Evolutionary conservation across 2,329 filamentous ascomycete species (phyloP), one percentile per base, ranked within the genome.

Genomic region (Elsinoe ampelina): DNA sequence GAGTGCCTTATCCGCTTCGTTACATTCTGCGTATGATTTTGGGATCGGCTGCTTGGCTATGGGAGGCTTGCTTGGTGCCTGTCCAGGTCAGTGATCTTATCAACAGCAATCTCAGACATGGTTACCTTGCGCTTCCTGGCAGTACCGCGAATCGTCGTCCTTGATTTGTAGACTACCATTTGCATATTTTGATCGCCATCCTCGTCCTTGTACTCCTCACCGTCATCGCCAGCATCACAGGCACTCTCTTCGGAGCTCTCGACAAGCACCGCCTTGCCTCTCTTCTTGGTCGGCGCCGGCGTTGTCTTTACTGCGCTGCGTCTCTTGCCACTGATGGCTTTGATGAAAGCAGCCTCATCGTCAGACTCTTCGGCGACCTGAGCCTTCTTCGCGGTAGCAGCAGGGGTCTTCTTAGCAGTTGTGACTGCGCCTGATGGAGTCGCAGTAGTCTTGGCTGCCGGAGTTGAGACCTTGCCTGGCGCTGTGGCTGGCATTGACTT

Each of bases 1-100:
- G 26, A 70, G 59, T 26, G 61, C 58, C 34, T 63, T 62, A 58
- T 70, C 68, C 2, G 61, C 61, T 8, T 62, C 60, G 34, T 60
- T 58, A 59, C 66, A 67, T 26, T 68, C 66, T 3, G 65, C 64
- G 38, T 63, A 62, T 12, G 55, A 60, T 36, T 59, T 58, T 1
- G 63, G 61, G 17, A 68, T 58, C 10, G 56, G 19, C 75, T 58
- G 57, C 39, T 42, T 55, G 19, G 42, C 54, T 1, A 56, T 15
- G 13, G 19, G n/a, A 5, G 54, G 22, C 38, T 47, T 32, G 15
- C 43, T 45, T 7, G 38, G 52, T 13, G 52, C 26, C 52, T 55
- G 17, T 32, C 6, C 10, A 8, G 12, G 52, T 55, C 52, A 55
- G 52, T 34, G 15, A 22, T 15, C 2, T 5, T 26, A 11, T 35